Base-by-base conservation (phyloP, 129 eudicot species). In the Glebionis coronaria region DNA sequence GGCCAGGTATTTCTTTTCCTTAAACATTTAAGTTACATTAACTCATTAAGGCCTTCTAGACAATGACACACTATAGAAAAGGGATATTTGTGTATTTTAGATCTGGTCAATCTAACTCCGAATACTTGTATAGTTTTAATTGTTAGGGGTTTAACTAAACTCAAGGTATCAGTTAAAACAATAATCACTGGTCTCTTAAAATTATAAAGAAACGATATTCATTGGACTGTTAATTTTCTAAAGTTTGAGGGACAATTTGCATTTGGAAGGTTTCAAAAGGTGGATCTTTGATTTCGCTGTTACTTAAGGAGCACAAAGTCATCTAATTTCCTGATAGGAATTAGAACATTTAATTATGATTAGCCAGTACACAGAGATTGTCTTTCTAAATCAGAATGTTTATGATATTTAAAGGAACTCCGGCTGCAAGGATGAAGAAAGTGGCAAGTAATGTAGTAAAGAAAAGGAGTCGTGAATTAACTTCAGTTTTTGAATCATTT, bases 371-470 rank as follows among this genome's bases (percentile, higher is more conserved):
- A 56, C 25, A 7, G 21, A 19, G 50, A 46, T 46, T 74, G 59
- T 15, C 23, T 25, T 50, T 59, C 71, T 63, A 60, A 69, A 59
- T 44, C 21, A 42, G 56, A 29, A 4, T 46, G 31, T 14, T 38
- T 64, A 61, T 72, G 70, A 69, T 46, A 28, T 23, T 44, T 69
- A 18, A 85, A 93, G 99, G 99, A 27, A 93, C 99, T 21, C 99
- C 97, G 10, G 99, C 99, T 76, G 97, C 99, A 67, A 89, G 99
- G 82, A 89, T 88, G 99, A 93, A 88, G 70, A 93, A 93, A 80
- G 97, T 93, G 68, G 80, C 97, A 5, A 93, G 97, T 78, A 74
- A 79, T 31, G 68, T 78, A 8, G 99, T 93, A 72, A 93, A 93
- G 90, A 84, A 81, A 76, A 81, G 99, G 5, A 94, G 99, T 72